phyloP scores from a whole-genome alignment of 306 rosid species.

The Calophaca sinica region DNA sequence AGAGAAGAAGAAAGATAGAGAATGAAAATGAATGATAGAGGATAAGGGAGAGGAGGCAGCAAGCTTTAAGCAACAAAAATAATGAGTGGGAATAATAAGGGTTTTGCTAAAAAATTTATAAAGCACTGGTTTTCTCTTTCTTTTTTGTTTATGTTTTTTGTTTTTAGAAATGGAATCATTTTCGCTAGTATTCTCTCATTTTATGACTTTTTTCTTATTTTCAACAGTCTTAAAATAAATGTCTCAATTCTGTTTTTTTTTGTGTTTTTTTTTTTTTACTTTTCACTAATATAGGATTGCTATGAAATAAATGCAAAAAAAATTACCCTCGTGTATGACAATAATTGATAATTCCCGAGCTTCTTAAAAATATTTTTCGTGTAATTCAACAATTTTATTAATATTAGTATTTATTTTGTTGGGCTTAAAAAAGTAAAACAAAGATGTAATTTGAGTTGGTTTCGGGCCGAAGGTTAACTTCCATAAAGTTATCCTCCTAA shows the following conservation, averaged over 20 bases:
- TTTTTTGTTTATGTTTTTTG: background rate
- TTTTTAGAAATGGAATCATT: slow-evolving; percentile 27
- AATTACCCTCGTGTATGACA: too few relatives aligned
- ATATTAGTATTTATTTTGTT: too few relatives aligned
- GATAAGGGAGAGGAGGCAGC: slow-evolving; percentile 62
- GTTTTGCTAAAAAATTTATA: slow-evolving; percentile 32
- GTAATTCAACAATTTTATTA: too few relatives aligned
- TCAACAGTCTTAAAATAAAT: slow-evolving; percentile 24
- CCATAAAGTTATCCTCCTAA: too few relatives aligned
- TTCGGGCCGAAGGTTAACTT: too few relatives aligned
- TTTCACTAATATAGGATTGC: too few relatives aligned
- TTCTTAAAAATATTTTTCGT: too few relatives aligned
- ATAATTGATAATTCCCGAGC: too few relatives aligned
- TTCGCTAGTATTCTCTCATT: slow-evolving; percentile 38
- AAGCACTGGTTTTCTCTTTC: slow-evolving; percentile 21
- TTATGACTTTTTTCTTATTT: slow-evolving; percentile 41
- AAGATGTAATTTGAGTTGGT: too few relatives aligned
- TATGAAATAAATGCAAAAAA: too few relatives aligned
- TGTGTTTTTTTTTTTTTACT: too few relatives aligned
- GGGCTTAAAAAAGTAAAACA: too few relatives aligned
- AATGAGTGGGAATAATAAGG: slow-evolving; percentile 80
- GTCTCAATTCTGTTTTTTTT: background rate
- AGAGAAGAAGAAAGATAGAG: slow-evolving; percentile 38
- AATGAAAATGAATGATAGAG: slow-evolving; percentile 52
- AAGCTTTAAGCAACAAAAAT: slow-evolving; percentile 94